phyloP scores from a whole-genome alignment of 306 rosid species.

The Hippophae tibetana region DNA sequence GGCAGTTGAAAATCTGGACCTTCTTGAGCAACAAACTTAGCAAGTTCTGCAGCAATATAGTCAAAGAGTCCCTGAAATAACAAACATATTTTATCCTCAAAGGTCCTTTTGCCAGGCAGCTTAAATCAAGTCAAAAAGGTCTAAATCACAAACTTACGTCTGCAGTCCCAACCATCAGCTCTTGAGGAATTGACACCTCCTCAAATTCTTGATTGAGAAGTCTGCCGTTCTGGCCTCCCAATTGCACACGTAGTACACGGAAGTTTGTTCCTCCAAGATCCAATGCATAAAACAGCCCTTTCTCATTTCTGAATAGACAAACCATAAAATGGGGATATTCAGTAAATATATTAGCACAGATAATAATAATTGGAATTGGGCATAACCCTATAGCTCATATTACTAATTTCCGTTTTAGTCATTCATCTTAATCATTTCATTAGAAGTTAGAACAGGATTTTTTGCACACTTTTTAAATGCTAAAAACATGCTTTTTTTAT shows the following conservation, averaged over 20 bases:
- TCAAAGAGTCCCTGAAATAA: constrained; percentile 71
- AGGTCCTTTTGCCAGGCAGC: background rate
- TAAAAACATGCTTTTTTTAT: no score
- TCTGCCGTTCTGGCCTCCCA: constrained; percentile 65
- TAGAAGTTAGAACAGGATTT: background rate
- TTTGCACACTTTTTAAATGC: no score
- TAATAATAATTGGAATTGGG: background rate
- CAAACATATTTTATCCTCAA: background rate
- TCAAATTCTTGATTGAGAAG: constrained; percentile 40
- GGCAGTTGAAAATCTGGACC: constrained; percentile 60
- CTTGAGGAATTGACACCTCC: constrained; percentile 87
- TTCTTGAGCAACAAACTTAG: constrained; percentile 65
- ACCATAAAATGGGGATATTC: background rate
- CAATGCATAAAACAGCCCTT: constrained; percentile 83
- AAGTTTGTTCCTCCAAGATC: constrained; percentile 98
- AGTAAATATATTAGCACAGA: background rate
- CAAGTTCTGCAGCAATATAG: constrained; percentile 66
- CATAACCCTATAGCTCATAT: background rate
- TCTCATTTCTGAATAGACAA: constrained; percentile 50
- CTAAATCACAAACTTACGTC: constrained; percentile 41
- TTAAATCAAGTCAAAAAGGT: background rate
- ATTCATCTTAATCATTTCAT: background rate
- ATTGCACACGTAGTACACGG: constrained; percentile 69
- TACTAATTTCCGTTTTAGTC: background rate
- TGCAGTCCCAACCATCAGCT: constrained; percentile 71